Base-by-base conservation (phyloP, 2,329 filamentous ascomycete species). In the Ophiognomonia clavigignenti-juglandacearum region DNA sequence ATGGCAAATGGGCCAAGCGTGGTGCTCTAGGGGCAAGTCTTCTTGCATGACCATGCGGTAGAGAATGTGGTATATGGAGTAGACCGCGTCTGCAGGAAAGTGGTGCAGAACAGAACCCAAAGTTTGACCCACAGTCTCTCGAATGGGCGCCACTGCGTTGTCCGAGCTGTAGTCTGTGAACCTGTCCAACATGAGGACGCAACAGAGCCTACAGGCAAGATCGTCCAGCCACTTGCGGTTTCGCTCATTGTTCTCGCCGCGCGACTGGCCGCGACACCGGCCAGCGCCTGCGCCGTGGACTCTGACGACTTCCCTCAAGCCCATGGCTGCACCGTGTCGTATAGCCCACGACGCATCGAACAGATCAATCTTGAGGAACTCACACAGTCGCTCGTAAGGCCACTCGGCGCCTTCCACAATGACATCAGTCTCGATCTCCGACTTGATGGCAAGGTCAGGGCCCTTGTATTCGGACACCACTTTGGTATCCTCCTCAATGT, bases 121-220 rank as follows among this genome's bases (percentile, higher is more conserved):
- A 3, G 91, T 92, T 67, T 98, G 93, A 38, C 93, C 93, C 34
- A 95, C 88, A 0, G 91, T 96, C 69, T 98, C 93, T 54, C 93
- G 79, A 54, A 98, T 96, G 0, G 93, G 93, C 1, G 93, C 93
- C 34, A 98, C 90, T 1, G 95, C 95, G 44, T 89, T 98, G 64
- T 98, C 93, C 5, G 91, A 96, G 50, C 95, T 93, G 69, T 96
- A 98, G 62, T 98, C 93, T 47, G 91, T 95, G 61, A 98, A 98
- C 44, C 91, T 84, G 68, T 98, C 93, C 14, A 98, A 82, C 83
- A 98, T 96, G 59, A 98, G 85, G 43, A 98, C 91, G 62, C 88
- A 96, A 65, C 91, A 92, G 40, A 98, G 78, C 22, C 93, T 86
- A 59, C 91, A 96, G n/a, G 91, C 89, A 43, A 98, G 75, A 60